Conservation (phyloP, 345 rosid species). For the Citrus reticulata region DNA sequence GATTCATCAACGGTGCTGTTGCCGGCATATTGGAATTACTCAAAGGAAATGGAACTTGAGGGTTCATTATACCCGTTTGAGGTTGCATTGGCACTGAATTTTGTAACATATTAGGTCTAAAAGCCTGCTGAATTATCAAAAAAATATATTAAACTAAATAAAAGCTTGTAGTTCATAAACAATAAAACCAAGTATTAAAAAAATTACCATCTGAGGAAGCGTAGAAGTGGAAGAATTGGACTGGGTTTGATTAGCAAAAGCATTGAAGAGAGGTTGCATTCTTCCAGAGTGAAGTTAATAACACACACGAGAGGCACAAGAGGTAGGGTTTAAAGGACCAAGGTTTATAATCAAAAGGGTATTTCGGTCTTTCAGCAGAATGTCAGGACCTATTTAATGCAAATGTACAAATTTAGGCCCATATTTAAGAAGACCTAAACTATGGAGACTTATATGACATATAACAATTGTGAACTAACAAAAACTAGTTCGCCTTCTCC, state of each 20-base stretch:
- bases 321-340: background rate
- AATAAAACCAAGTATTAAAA: background rate
- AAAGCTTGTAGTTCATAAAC: background rate
- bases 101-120: conserved; percentile 15
- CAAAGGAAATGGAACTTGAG: conserved; percentile 35
- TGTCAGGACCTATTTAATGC: background rate
- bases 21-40: conserved; percentile 10
- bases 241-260: conserved; percentile 15
- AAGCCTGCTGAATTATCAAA: conserved; percentile 13
- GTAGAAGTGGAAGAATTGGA: conserved; percentile 4
- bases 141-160: background rate
- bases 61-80: conserved; percentile 34
- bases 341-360: background rate
- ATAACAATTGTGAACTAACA: background rate
- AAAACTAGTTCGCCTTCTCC: background rate
- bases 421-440: no score
- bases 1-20: conserved; percentile 35
- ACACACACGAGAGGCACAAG: background rate
- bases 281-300: background rate
- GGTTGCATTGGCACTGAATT: conserved; percentile 24
- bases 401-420: background rate
- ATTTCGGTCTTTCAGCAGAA: background rate
- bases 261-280: conserved; percentile 31
- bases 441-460: background rate
- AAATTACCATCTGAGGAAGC: conserved; percentile 27